Conservation (phyloP, 2,329 filamentous ascomycete genomes). For the Cryphonectria naterciae region DNA sequence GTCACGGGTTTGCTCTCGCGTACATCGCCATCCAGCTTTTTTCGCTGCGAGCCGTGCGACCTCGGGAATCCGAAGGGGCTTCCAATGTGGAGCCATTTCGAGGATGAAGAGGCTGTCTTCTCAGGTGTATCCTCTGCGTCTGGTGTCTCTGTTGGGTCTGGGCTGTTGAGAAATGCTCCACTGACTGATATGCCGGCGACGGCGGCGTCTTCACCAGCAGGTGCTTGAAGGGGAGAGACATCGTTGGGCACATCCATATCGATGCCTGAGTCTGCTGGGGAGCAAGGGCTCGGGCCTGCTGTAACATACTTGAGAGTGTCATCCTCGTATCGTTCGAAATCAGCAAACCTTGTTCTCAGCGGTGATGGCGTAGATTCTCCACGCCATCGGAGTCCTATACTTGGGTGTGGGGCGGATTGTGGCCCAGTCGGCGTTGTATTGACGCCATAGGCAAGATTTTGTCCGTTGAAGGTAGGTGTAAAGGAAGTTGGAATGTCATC, state of each 20-base stretch:
- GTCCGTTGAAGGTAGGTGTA: background rate
- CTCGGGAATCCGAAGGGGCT: background rate
- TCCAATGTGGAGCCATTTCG: background rate
- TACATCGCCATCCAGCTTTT: background rate
- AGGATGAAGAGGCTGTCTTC: background rate
- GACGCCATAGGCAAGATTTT: background rate
- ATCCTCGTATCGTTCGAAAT: constrained; percentile 11
- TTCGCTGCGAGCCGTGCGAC: background rate
- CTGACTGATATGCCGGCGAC: background rate
- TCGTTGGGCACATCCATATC: background rate
- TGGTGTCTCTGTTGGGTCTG: background rate
- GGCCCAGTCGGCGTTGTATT: background rate
- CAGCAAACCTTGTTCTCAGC: constrained; percentile 8
- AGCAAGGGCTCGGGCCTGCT: constrained; percentile 7
- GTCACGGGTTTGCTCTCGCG: background rate
- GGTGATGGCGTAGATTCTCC: background rate
- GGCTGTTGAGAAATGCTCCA: background rate
- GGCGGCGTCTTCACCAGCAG: background rate
- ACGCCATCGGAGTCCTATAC: background rate
- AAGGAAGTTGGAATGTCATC: constrained; percentile 2
- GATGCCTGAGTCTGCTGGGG: constrained; percentile 7
- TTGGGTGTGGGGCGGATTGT: background rate
- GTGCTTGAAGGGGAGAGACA: background rate
- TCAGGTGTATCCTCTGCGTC: background rate
- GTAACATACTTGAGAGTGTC: constrained; percentile 6